These are phyloP conservation scores for Boletus barrowsii DNA, from an alignment of 768 basidiomycete genomes.

Conservation along the genomic window DNA sequence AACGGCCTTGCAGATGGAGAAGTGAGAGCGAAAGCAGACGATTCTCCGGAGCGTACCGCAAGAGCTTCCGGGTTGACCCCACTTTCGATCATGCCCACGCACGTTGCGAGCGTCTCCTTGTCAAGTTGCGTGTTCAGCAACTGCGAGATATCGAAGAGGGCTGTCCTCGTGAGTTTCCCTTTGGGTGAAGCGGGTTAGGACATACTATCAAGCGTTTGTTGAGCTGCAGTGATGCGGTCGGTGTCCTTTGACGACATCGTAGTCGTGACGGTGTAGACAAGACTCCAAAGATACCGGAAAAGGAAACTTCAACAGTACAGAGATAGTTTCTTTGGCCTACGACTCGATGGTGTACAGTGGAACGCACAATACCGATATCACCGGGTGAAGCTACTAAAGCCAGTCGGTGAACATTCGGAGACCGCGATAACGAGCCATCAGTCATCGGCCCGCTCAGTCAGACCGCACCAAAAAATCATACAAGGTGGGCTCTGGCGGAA, in stretches of 20 bases:
- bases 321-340: too few species aligned
- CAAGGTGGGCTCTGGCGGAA: too few species aligned
- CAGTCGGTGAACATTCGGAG: too few species aligned
- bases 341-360: too few species aligned
- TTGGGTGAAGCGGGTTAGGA: slow-evolving; percentile 12
- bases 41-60: slow-evolving; percentile 54
- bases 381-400: too few species aligned
- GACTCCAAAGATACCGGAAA: neutral
- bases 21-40: neutral
- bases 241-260: slow-evolving; percentile 47
- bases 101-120: slow-evolving; percentile 88
- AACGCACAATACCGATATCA: too few species aligned
- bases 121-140: slow-evolving; percentile 84
- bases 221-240: slow-evolving; percentile 60
- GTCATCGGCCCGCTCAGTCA: too few species aligned
- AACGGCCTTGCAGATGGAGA: slow-evolving; percentile 54
- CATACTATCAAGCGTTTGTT: slow-evolving; percentile 70
- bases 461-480: too few species aligned
- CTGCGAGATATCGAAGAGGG: slow-evolving; percentile 84
- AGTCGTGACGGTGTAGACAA: too few species aligned
- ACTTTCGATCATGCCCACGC: slow-evolving; percentile 88
- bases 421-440: too few species aligned
- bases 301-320: neutral
- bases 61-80: slow-evolving; percentile 91
- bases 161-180: slow-evolving; percentile 38